Percentiles rank a stretch among this genome's conserved stretches.
phyloP scores from a whole-genome alignment of 23 red algal genomes.

The Gracilaria gracilis region DNA sequence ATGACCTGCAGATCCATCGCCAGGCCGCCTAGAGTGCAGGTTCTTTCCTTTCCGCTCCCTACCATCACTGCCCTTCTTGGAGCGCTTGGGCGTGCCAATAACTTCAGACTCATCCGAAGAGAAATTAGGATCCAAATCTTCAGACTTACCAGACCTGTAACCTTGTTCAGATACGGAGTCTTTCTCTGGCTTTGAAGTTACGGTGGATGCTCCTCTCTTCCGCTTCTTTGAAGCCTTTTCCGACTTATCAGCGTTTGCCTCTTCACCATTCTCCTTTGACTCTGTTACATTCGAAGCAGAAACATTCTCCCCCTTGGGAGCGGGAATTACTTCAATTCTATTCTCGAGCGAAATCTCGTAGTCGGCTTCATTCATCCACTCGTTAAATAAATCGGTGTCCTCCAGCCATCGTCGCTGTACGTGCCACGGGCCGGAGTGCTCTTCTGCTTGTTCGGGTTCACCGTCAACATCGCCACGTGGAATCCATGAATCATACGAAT shows the following conservation, averaged over 20 bases:
- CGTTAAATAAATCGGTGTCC: constrained; percentile 91
- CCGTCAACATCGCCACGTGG: constrained; percentile 86
- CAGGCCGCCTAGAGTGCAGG: background rate
- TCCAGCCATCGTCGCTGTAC: constrained; percentile 91
- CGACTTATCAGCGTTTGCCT: constrained; percentile 9
- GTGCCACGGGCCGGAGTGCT: constrained; percentile 73
- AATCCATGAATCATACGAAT: constrained; percentile 99
- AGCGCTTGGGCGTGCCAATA: background rate
- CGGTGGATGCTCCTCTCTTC: background rate
- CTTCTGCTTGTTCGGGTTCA: constrained; percentile 67
- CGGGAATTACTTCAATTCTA: constrained; percentile 57
- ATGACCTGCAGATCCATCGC: background rate
- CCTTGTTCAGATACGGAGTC: constrained; percentile 23
- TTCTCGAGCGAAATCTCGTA: constrained; percentile 86
- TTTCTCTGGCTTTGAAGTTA: background rate
- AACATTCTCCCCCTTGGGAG: constrained; percentile 26
- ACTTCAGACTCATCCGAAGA: constrained; percentile 3
- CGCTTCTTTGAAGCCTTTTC: constrained; percentile 43
- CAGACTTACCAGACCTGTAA: constrained; percentile 2
- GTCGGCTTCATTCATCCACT: constrained; percentile 95
- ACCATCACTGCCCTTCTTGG: background rate
- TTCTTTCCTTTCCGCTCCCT: constrained; percentile 13
- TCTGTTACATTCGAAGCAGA: background rate
- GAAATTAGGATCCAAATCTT: background rate
- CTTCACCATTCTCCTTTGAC: background rate